These are phyloP conservation scores for Creolimax fragrantissima DNA, from an alignment of 78 protist genomes.

Conservation along the genomic window DNA sequence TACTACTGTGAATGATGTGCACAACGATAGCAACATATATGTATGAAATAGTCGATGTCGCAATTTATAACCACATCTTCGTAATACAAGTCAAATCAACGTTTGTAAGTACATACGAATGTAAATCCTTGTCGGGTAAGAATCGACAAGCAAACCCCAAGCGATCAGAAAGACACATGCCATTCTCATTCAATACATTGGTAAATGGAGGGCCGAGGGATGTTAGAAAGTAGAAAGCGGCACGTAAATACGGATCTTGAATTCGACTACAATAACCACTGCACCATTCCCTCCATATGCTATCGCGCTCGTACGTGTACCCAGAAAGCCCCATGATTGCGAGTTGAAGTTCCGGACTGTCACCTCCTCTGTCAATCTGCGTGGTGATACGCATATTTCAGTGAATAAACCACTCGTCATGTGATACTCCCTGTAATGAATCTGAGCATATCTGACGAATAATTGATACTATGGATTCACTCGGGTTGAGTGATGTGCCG, in stretches of 20 bases:
- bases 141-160: constrained; percentile 55
- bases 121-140: constrained; percentile 32
- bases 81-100: background rate
- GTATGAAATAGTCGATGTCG: too few species aligned
- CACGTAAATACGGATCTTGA: constrained; percentile 42
- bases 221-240: constrained; percentile 38
- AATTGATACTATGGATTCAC: too few species aligned
- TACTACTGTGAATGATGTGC: too few species aligned
- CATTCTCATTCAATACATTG: constrained; percentile 20
- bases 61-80: too few species aligned
- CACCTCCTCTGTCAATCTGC: background rate
- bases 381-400: background rate
- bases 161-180: constrained; percentile 34
- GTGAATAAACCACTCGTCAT: background rate
- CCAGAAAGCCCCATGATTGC: constrained; percentile 61
- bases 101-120: background rate
- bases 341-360: background rate
- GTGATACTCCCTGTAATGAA: too few species aligned
- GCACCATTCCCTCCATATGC: constrained; percentile 24
- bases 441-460: too few species aligned
- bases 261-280: background rate
- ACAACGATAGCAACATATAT: too few species aligned
- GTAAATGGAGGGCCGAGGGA: constrained; percentile 1
- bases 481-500: too few species aligned
- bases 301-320: constrained; percentile 30